phyloP scores from a whole-genome alignment of 2,329 filamentous ascomycete species.

The Fusarium zealandicum region DNA sequence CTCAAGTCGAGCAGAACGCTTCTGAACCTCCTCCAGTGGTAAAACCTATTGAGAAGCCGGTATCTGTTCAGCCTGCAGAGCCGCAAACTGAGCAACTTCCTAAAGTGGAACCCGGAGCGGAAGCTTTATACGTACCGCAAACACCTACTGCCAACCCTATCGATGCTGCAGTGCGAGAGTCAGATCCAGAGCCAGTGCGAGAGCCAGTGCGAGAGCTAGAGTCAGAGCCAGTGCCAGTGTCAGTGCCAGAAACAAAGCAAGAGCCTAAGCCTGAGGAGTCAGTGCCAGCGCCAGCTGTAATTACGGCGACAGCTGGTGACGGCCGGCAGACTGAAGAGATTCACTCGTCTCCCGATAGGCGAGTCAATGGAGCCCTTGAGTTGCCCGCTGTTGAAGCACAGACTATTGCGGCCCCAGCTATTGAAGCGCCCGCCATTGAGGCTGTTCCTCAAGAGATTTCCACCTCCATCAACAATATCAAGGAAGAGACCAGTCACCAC shows the following conservation, averaged over 20 bases:
- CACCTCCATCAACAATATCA: slow-evolving; percentile 15
- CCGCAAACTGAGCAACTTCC: slow-evolving; percentile 25
- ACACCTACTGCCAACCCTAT: slow-evolving; percentile 4
- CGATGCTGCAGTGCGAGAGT: slow-evolving; percentile 1
- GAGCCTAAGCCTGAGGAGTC: not conserved
- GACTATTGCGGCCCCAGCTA: too few relatives aligned
- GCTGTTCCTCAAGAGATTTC: slow-evolving; percentile 10
- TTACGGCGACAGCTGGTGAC: not conserved
- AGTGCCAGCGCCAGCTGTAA: too few relatives aligned
- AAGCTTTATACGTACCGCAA: slow-evolving; percentile 15
- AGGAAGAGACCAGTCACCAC: slow-evolving; percentile 20
- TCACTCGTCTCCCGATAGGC: slow-evolving; percentile 13
- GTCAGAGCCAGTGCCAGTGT: not conserved
- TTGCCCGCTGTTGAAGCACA: slow-evolving; percentile 5
- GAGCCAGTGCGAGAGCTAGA: not conserved
- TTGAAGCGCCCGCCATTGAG: slow-evolving; percentile 7
- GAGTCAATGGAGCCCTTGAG: slow-evolving; percentile 16
- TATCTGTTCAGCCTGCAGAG: slow-evolving; percentile 24
- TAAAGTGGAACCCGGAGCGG: slow-evolving; percentile 31
- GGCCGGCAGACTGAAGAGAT: slow-evolving; percentile 14
- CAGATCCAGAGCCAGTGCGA: not conserved
- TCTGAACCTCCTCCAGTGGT: slow-evolving; percentile 17
- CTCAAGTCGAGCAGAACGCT: slow-evolving; percentile 6
- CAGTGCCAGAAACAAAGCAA: not conserved
- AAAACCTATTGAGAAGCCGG: slow-evolving; percentile 26